Percentiles rank a stretch among this genome's conserved stretches.
phyloP scores from a whole-genome alignment of 805 yeast genomes.

The Metschnikowia picachoensis region DNA sequence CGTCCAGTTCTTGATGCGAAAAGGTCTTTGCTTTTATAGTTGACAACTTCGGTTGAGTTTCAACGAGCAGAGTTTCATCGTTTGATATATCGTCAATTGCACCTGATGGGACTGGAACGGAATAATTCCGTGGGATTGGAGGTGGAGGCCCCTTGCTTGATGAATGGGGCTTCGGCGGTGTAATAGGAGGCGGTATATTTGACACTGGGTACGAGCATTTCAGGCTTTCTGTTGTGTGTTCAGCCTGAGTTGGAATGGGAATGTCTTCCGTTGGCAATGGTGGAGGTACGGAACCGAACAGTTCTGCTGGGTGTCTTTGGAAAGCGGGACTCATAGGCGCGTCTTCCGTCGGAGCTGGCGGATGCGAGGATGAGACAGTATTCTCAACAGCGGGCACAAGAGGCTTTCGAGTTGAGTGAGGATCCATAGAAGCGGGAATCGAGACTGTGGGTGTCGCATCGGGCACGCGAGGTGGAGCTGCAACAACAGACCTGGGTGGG shows the following conservation, averaged over 20 bases:
- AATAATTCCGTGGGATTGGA: conserved; percentile 7
- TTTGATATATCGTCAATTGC: conserved; percentile 12
- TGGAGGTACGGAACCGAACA: background rate
- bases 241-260: background rate
- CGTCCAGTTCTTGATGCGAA: conserved; percentile 16
- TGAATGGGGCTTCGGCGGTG: conserved; percentile 6
- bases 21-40: conserved; percentile 7
- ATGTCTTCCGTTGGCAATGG: conserved; percentile 15
- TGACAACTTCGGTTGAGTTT: conserved; percentile 2
- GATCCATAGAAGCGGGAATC: conserved; percentile 17
- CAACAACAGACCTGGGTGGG: too few relatives aligned
- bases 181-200: background rate
- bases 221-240: background rate
- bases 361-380: conserved; percentile 5
- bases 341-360: conserved; percentile 15
- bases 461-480: conserved; percentile 9
- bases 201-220: background rate
- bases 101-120: background rate
- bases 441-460: too few relatives aligned
- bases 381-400: conserved; percentile 12
- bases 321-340: conserved; percentile 9
- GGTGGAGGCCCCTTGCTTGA: conserved; percentile 7
- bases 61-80: conserved; percentile 7
- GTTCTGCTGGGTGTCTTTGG: conserved; percentile 1
- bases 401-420: background rate